Base-by-base conservation (phyloP, 441 rosid genomes). In the Euphorbia celastroides region DNA sequence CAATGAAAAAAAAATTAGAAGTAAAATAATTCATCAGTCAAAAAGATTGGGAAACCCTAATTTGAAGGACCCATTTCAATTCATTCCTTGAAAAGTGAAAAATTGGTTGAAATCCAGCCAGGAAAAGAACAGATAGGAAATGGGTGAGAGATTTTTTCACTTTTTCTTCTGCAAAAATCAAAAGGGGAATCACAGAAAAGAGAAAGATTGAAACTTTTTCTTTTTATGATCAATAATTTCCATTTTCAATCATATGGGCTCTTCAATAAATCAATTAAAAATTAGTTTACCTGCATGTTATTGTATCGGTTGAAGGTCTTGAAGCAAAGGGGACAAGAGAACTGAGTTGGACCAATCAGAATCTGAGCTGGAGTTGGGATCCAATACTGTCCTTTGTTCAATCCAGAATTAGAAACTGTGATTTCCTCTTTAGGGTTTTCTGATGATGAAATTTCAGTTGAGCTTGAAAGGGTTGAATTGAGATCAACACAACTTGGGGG, bases 351-450 rank as follows among this genome's bases (percentile, higher is more conserved):
- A 55, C 95, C 95, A 74, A 88, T 84, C 62, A 88, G 81, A 74
- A 88, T 88, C 78, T 88, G 95, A 59, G 95, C 78, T 41, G 95
- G 92, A 5, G 92, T 88, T 10, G 95, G 95, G 68, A 88, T 88
- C 95, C 95, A 88, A 71, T 88, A 88, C 74, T 88, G 95, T 36
- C 88, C 92, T 69, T 83, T 88, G 79, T 83, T 83, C 44, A 86
- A 84, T 56, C 70, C 67, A 67, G 52, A 55, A n/a, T n/a, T 51
- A 48, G 77, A 73, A 36, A 42, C 67, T 56, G 78, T 59, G 6
- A 38, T 79, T 31, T 80, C 80, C 62, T 77, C 79, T 67, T 83
- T 77, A n/a, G n/a, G n/a, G 5, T 44, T 12, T 12, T 73, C 78
- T 22, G 74, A 81, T 22, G 74, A 81, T 17, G 80, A 63, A 41